These are phyloP conservation scores for Medicago lupulina DNA, from an alignment of 306 rosid genomes.

Conservation along the genomic window DNA sequence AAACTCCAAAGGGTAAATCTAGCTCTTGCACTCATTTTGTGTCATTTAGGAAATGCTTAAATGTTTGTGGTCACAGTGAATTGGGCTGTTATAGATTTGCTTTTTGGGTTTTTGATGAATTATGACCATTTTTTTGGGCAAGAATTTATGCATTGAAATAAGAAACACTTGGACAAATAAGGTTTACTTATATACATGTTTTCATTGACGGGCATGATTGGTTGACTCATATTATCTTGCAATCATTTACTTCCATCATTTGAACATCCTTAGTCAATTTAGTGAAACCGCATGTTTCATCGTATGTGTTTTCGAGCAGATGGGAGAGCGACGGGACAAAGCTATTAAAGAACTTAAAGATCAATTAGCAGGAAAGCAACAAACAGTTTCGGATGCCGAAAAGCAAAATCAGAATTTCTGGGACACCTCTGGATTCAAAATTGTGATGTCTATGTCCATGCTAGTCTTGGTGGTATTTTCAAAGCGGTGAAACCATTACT, in stretches of 20 bases:
- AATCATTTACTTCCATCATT: conserved; percentile 4
- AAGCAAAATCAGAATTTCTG: conserved; percentile 73
- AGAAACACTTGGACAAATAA: not conserved
- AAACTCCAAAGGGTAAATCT: conserved; percentile 89
- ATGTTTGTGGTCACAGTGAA: conserved; percentile 5
- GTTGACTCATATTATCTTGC: not conserved
- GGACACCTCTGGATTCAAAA: conserved; percentile 88
- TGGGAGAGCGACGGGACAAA: conserved; percentile 89
- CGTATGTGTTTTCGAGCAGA: conserved; percentile 59
- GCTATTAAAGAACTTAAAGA: conserved; percentile 86
- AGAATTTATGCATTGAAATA: conserved; percentile 21
- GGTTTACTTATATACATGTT: conserved; percentile 8
- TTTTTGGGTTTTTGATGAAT: conserved; percentile 5
- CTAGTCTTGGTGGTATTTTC: conserved; percentile 79
- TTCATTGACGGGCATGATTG: conserved; percentile 9
- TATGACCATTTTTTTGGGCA: conserved; percentile 26
- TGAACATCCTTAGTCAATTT: not conserved
- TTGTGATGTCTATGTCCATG: conserved; percentile 89
- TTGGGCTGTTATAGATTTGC: not conserved
- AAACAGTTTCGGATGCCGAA: conserved; percentile 45
- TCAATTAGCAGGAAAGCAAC: conserved; percentile 76
- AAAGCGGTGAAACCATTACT: conserved; percentile 65
- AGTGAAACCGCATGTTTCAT: conserved; percentile 14
- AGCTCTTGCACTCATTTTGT: not conserved
- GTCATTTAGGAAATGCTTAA: not conserved